Evolutionary conservation across 2,329 filamentous ascomycete species (phyloP).

Genomic region (Talaromyces verruculosus): DNA sequence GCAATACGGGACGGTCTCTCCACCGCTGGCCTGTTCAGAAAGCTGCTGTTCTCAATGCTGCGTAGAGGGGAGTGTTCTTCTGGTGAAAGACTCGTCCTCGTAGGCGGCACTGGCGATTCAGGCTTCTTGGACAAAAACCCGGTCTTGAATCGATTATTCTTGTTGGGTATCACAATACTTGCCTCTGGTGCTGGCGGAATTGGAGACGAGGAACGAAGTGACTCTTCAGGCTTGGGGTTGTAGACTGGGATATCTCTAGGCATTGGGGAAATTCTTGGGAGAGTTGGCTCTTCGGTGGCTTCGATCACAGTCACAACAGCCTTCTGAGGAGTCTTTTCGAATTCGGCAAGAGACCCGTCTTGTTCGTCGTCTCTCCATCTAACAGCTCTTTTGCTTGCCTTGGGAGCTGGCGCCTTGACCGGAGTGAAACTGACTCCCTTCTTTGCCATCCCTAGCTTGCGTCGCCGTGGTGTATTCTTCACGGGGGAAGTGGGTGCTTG

Average conservation of each 20-base stretch:
- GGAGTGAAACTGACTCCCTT: slow-evolving; percentile 82
- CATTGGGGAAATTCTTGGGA: slow-evolving; percentile 56
- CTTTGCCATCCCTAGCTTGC: slow-evolving; percentile 61
- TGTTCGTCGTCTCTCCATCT: slow-evolving; percentile 92
- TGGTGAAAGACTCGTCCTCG: slow-evolving; percentile 60
- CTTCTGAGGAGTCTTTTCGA: slow-evolving; percentile 83
- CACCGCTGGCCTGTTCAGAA: slow-evolving; percentile 49
- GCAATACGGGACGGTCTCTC: slow-evolving; percentile 42
- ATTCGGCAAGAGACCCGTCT: slow-evolving; percentile 82
- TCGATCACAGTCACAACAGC: slow-evolving; percentile 57
- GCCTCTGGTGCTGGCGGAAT: slow-evolving; percentile 58
- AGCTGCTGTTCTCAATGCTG: slow-evolving; percentile 52
- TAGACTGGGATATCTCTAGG: slow-evolving; percentile 45
- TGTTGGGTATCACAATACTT: slow-evolving; percentile 62
- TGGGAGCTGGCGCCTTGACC: slow-evolving; percentile 56
- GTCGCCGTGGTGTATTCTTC: slow-evolving; percentile 76
- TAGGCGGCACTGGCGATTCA: slow-evolving; percentile 63
- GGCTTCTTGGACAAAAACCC: slow-evolving; percentile 77
- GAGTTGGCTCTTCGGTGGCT: slow-evolving; percentile 52
- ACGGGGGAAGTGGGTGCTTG: slow-evolving; percentile 59
- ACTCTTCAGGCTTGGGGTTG: slow-evolving; percentile 37
- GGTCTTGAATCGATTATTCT: slow-evolving; percentile 78
- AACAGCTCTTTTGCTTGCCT: slow-evolving; percentile 75
- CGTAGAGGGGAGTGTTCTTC: slow-evolving; percentile 57
- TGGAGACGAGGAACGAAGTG: slow-evolving; percentile 53